Evolutionary conservation across 306 rosid genomes (phyloP).

Genomic region (Vigna mungo): DNA sequence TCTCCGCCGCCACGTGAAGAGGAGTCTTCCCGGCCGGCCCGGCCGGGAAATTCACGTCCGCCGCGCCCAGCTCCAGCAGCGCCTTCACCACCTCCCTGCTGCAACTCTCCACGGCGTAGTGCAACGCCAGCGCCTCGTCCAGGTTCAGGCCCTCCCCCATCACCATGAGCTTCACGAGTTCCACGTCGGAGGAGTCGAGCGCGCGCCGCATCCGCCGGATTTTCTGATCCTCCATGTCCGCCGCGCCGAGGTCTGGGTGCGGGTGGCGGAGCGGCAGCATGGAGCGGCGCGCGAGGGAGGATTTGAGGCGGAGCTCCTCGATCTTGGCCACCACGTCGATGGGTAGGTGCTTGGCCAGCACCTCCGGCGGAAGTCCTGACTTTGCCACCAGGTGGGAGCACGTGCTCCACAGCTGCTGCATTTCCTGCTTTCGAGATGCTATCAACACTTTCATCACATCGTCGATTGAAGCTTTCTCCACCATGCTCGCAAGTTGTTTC

Average conservation of each 20-base stretch:
- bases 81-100: conserved; percentile 96
- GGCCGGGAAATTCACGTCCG: conserved; percentile 79
- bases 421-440: conserved; percentile 95
- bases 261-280: conserved; percentile 57
- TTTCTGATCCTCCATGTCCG: conserved; percentile 90
- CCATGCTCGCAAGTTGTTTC: conserved; percentile 98
- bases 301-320: conserved; percentile 91
- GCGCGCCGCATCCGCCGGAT: conserved; percentile 91
- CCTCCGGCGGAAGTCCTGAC: conserved; percentile 92
- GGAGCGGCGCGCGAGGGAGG: conserved; percentile 77
- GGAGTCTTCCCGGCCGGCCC: conserved; percentile 90
- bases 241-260: conserved; percentile 66
- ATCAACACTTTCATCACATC: conserved; percentile 95
- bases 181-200: conserved; percentile 91
- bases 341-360: conserved; percentile 89
- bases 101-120: conserved; percentile 87
- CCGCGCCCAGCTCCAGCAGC: conserved; percentile 86
- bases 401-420: conserved; percentile 97
- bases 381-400: conserved; percentile 95
- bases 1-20: conserved; percentile 80
- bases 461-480: conserved; percentile 93
- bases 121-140: conserved; percentile 89
- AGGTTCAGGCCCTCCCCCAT: conserved; percentile 98
- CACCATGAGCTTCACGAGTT: conserved; percentile 93
- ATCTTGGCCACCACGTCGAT: conserved; percentile 83